Conservation (phyloP, 306 rosid genomes). For the Potentilla sterilis region DNA sequence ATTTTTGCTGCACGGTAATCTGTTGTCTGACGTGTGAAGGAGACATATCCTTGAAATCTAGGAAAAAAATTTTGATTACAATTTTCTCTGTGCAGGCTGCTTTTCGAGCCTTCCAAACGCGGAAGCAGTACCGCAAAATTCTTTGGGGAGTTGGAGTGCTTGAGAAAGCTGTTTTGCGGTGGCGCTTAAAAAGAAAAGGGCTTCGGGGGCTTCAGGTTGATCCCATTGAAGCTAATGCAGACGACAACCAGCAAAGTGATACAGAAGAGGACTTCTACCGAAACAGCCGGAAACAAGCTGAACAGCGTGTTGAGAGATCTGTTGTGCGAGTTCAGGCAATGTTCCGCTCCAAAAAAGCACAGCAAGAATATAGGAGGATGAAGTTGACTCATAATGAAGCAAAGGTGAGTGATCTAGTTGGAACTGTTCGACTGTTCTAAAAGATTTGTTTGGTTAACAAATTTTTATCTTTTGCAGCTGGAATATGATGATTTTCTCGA, state of each 20-base stretch:
- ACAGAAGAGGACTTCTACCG: slow-evolving; percentile 75
- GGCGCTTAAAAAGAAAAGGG: slow-evolving; percentile 90
- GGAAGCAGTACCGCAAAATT: slow-evolving; percentile 77
- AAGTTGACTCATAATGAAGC: slow-evolving; percentile 69
- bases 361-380: slow-evolving; percentile 85
- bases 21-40: neutral
- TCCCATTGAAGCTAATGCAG: slow-evolving; percentile 27
- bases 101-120: slow-evolving; percentile 70
- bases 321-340: slow-evolving; percentile 76
- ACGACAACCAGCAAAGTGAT: slow-evolving; percentile 47
- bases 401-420: slow-evolving; percentile 40
- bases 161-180: slow-evolving; percentile 85
- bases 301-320: slow-evolving; percentile 74
- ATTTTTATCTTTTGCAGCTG: slow-evolving; percentile 52
- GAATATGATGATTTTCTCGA: slow-evolving; percentile 56
- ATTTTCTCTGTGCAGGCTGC: slow-evolving; percentile 64
- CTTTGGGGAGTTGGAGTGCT: slow-evolving; percentile 89
- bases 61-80: slow-evolving; percentile 27
- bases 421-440: neutral
- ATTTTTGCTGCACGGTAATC: neutral
- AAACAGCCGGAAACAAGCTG: slow-evolving; percentile 75
- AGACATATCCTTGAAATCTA: slow-evolving; percentile 1
- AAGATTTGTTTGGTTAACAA: slow-evolving; percentile 16
- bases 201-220: slow-evolving; percentile 78
- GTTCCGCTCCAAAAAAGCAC: slow-evolving; percentile 95